phyloP scores from a whole-genome alignment of 805 yeast genomes.

The Zygosaccharomyces bisporus region DNA sequence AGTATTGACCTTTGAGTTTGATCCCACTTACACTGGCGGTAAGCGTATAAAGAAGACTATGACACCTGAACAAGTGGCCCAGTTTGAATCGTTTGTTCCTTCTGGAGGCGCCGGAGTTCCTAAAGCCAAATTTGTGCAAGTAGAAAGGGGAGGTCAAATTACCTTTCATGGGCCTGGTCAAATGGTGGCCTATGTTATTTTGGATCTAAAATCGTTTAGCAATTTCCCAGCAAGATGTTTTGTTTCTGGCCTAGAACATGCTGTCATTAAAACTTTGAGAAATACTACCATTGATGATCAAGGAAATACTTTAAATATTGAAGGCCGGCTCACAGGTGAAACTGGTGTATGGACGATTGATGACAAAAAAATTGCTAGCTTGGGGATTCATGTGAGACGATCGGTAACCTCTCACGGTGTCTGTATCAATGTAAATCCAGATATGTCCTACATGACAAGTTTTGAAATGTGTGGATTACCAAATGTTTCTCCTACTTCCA shows the following conservation, averaged over 20 bases:
- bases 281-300: conserved; percentile 12
- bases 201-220: conserved; percentile 61
- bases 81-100: conserved; percentile 29
- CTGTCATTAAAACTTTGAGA: conserved; percentile 48
- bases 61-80: conserved; percentile 29
- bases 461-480: conserved; percentile 86
- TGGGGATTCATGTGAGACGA: conserved; percentile 84
- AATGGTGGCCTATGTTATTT: conserved; percentile 73
- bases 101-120: conserved; percentile 26
- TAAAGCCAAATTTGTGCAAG: conserved; percentile 66
- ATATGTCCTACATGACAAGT: conserved; percentile 63
- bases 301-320: conserved; percentile 18
- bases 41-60: conserved; percentile 64
- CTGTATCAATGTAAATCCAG: conserved; percentile 73
- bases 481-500: conserved; percentile 53
- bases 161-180: conserved; percentile 98
- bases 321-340: conserved; percentile 49
- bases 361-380: conserved; percentile 70
- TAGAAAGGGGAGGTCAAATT: conserved; percentile 90
- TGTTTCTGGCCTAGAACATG: conserved; percentile 57
- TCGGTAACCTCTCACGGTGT: conserved; percentile 87
- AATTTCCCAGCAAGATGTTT: conserved; percentile 60
- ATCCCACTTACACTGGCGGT: conserved; percentile 89
- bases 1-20: conserved; percentile 77
- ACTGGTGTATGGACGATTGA: conserved; percentile 85